Percentiles rank a stretch among this genome's conserved stretches.
Conservation (phyloP, 2,329 filamentous ascomycete genomes). For the Ophiostoma triangulosporum region DNA sequence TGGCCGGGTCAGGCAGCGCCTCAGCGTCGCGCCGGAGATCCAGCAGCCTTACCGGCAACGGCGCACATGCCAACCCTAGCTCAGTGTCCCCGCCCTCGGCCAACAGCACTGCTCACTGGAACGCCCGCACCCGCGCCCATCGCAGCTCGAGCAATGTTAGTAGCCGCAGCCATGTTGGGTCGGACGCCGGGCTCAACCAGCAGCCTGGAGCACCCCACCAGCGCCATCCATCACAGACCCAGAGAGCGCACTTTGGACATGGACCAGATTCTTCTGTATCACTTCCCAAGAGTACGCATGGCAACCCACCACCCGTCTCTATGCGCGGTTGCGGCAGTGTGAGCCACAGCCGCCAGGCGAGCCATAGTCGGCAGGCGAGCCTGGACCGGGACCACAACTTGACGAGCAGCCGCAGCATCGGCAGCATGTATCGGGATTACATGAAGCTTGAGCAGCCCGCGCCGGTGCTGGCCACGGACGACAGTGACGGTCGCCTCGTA, state of each 20-base stretch:
- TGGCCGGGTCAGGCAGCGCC: constrained; percentile 12
- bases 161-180: constrained; percentile 22
- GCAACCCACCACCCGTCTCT: constrained; percentile 5
- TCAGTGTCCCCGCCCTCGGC: neutral
- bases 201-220: constrained; percentile 7
- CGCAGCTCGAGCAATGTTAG: constrained; percentile 34
- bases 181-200: constrained; percentile 21
- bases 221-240: constrained; percentile 1
- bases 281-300: constrained; percentile 9
- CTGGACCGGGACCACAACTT: neutral
- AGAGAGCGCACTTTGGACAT: neutral
- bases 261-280: neutral
- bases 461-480: neutral
- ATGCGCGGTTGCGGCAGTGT: neutral
- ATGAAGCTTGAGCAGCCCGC: neutral
- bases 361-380: constrained; percentile 19
- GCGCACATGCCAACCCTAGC: neutral
- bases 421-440: constrained; percentile 7
- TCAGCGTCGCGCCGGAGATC: constrained; percentile 10
- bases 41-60: constrained; percentile 15
- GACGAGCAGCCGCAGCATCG: constrained; percentile 22
- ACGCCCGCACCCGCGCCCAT: constrained; percentile 31
- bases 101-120: constrained; percentile 12
- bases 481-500: constrained; percentile 30
- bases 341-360: constrained; percentile 12